Conservation (phyloP, 345 rosid genomes). For the Mangifera indica region DNA sequence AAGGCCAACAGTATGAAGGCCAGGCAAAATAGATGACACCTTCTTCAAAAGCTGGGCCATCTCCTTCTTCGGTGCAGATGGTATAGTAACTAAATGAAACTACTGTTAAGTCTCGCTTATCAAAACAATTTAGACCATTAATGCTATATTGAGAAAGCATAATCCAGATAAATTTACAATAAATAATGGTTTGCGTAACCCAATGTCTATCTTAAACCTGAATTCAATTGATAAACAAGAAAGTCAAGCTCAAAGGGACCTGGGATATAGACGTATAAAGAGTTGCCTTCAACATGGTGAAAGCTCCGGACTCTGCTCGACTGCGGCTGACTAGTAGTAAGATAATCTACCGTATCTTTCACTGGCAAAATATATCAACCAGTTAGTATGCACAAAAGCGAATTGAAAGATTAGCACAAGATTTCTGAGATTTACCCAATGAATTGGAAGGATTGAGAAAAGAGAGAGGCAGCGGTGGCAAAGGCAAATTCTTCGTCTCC, state of each 20-base stretch:
- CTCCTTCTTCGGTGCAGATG: conserved; percentile 49
- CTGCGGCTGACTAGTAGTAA: conserved; percentile 38
- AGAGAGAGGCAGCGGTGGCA: conserved; percentile 79
- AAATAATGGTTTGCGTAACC: too few species aligned
- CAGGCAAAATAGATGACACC: conserved; percentile 52
- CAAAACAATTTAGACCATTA: too few species aligned
- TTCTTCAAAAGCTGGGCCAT: conserved; percentile 51
- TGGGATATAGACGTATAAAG: conserved; percentile 86
- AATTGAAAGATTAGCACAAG: too few species aligned
- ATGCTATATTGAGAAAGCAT: too few species aligned
- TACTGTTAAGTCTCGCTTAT: neutral
- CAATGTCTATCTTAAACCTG: too few species aligned
- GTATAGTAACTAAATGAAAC: conserved; percentile 45
- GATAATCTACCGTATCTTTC: conserved; percentile 34
- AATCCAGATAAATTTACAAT: too few species aligned
- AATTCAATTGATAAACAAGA: too few species aligned
- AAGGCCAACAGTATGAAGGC: conserved; percentile 65
- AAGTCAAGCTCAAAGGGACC: conserved; percentile 37
- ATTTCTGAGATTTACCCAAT: conserved; percentile 32
- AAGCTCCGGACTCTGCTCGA: conserved; percentile 70
- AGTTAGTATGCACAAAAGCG: conserved; percentile 9
- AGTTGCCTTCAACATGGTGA: conserved; percentile 85
- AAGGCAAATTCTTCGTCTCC: conserved; percentile 15
- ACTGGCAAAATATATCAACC: conserved; percentile 23
- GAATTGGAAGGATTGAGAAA: conserved; percentile 62